A percentile compares a stretch with the other conserved stretches of the same genome.
phyloP scores from a whole-genome alignment of 495 filamentous ascomycete species.

The Hyaloscypha variabilis region DNA sequence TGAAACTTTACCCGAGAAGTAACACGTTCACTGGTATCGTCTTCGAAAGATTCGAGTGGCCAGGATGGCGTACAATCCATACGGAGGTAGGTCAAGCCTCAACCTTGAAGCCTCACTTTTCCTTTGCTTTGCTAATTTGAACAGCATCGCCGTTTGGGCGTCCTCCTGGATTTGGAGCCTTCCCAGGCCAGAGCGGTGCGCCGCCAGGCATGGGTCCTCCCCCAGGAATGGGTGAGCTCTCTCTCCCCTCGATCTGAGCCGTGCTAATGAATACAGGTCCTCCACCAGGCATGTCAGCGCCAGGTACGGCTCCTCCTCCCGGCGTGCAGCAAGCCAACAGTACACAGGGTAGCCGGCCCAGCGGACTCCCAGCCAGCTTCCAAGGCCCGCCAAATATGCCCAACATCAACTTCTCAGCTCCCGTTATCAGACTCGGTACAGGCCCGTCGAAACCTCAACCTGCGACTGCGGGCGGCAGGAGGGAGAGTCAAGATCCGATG shows the following conservation, averaged over 20 bases:
- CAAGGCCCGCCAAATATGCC: conserved; percentile 91
- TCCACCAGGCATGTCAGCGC: conserved; percentile 76
- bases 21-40: background rate
- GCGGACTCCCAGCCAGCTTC: conserved; percentile 80
- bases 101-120: background rate
- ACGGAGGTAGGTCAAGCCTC: conserved; percentile 64
- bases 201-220: conserved; percentile 72
- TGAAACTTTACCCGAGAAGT: background rate
- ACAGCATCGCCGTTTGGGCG: conserved; percentile 63
- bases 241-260: conserved; percentile 20
- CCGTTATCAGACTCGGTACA: conserved; percentile 88
- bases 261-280: conserved; percentile 44
- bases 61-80: conserved; percentile 73
- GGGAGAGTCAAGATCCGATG: conserved; percentile 38
- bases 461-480: conserved; percentile 46
- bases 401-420: conserved; percentile 97
- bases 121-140: conserved; percentile 14
- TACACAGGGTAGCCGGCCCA: conserved; percentile 72
- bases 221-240: conserved; percentile 79
- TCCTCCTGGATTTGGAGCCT: conserved; percentile 71
- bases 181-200: conserved; percentile 61
- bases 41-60: conserved; percentile 16
- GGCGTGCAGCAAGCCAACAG: conserved; percentile 75
- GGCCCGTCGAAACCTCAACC: conserved; percentile 66
- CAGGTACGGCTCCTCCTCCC: conserved; percentile 76